phyloP scores from a whole-genome alignment of 169 alveolate genomes.

The Ichthyophthirius multifiliis region DNA sequence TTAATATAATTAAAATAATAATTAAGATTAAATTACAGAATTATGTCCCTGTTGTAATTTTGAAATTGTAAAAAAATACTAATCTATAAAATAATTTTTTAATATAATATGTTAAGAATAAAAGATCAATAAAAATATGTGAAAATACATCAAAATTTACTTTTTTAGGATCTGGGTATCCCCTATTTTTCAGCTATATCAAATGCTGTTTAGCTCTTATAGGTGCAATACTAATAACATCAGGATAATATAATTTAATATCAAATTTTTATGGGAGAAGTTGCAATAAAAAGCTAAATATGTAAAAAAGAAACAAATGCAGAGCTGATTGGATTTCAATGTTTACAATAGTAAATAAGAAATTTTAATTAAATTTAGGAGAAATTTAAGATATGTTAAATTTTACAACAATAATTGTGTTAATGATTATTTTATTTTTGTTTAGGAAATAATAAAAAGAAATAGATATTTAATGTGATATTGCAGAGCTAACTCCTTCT shows the following conservation, averaged over 20 bases:
- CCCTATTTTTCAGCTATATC: slow-evolving; percentile 12
- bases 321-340: slow-evolving; percentile 1
- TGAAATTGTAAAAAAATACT: not conserved
- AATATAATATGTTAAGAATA: not conserved
- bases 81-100: not conserved
- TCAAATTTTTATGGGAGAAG: slow-evolving; percentile 3
- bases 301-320: not conserved
- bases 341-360: slow-evolving; percentile 23
- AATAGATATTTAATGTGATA: slow-evolving; percentile 28
- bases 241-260: slow-evolving; percentile 13
- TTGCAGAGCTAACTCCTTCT: slow-evolving; percentile 18
- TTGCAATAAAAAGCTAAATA: not conserved
- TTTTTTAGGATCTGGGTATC: slow-evolving; percentile 28
- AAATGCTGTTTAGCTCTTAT: slow-evolving; percentile 21
- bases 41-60: slow-evolving; percentile 5
- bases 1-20: not conserved
- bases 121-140: not conserved
- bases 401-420: slow-evolving; percentile 6
- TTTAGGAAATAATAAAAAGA: slow-evolving; percentile 22
- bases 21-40: not conserved
- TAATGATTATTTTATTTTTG: slow-evolving; percentile 7
- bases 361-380: not conserved
- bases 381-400: slow-evolving; percentile 5
- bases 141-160: not conserved
- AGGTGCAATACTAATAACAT: not conserved